These are phyloP conservation scores for Paraphysoderma sedebokerense DNA, from an alignment of 371 early-diverging fungal species.

Conservation along the genomic window DNA sequence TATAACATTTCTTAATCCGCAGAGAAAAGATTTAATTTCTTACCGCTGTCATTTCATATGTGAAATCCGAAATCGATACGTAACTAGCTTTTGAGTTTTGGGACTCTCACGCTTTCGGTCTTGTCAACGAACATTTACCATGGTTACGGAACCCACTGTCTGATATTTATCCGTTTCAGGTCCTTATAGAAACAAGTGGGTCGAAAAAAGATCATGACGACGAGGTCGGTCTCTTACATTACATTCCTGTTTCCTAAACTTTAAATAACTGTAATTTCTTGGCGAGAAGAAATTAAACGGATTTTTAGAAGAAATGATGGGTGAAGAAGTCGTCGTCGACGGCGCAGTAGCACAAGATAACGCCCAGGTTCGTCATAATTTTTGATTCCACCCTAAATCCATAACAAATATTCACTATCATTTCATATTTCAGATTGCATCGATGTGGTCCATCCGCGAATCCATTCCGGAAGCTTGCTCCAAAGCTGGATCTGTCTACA, in stretches of 20 bases:
- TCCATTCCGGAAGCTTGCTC: conserved; percentile 78
- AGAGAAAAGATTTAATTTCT: too few relatives aligned
- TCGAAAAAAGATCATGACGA: conserved; percentile 83
- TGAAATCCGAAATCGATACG: too few relatives aligned
- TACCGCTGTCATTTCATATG: too few relatives aligned
- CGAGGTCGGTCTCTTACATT: conserved; percentile 17
- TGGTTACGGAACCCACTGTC: conserved; percentile 34
- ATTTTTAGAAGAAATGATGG: conserved; percentile 50
- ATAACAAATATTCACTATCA: conserved; percentile 10
- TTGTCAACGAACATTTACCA: conserved; percentile 41
- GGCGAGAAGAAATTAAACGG: conserved; percentile 43
- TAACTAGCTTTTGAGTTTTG: conserved; percentile 85
- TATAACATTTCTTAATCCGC: too few relatives aligned
- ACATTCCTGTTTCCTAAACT: neutral
- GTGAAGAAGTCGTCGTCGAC: conserved; percentile 49
- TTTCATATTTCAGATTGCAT: conserved; percentile 19
- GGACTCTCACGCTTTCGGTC: conserved; percentile 49
- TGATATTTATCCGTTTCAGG: conserved; percentile 59
- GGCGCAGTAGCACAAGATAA: conserved; percentile 84
- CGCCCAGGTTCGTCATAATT: conserved; percentile 22
- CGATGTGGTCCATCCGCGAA: conserved; percentile 83
- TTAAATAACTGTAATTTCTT: neutral
- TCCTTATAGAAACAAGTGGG: conserved; percentile 85
- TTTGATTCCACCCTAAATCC: conserved; percentile 21
- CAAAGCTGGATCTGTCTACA: conserved; percentile 69